These are phyloP conservation scores for Vigna trinervia DNA, from an alignment of 306 rosid genomes.

Conservation along the genomic window DNA sequence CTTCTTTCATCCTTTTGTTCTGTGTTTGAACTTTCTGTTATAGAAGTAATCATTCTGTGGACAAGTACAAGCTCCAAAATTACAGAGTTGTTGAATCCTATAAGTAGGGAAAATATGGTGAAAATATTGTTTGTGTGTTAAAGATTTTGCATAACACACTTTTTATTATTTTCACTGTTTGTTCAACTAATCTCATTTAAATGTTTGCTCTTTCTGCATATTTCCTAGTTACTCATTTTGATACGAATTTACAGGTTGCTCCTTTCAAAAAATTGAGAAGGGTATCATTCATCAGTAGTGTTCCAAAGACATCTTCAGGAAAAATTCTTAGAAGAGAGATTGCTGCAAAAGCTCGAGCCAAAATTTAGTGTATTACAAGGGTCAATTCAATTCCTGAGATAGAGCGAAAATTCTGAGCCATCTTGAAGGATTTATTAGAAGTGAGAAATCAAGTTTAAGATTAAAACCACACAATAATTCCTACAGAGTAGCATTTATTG, in stretches of 20 bases:
- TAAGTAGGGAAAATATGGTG: background rate
- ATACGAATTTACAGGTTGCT: constrained; percentile 65
- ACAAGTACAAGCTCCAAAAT: background rate
- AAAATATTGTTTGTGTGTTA: constrained; percentile 8
- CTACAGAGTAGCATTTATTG: background rate
- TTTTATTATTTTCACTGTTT: background rate
- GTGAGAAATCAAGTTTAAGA: background rate
- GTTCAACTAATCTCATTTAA: background rate
- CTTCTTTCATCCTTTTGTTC: background rate
- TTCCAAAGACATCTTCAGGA: constrained; percentile 84
- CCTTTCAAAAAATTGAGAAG: constrained; percentile 81
- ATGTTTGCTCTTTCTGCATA: background rate
- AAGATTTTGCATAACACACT: background rate
- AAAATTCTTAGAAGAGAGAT: constrained; percentile 90
- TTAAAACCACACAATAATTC: background rate
- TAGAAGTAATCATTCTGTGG: background rate
- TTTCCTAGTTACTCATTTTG: background rate
- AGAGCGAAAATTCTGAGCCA: background rate
- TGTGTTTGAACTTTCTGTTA: background rate
- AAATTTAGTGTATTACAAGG: constrained; percentile 48
- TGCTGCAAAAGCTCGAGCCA: constrained; percentile 71
- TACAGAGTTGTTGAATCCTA: background rate
- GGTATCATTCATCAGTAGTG: constrained; percentile 73
- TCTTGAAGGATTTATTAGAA: background rate
- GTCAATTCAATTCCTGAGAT: background rate